Percentiles rank a stretch among this genome's conserved stretches.
Conservation (phyloP, 139 green algal species). For the Chlamydomonas sp. region DNA sequence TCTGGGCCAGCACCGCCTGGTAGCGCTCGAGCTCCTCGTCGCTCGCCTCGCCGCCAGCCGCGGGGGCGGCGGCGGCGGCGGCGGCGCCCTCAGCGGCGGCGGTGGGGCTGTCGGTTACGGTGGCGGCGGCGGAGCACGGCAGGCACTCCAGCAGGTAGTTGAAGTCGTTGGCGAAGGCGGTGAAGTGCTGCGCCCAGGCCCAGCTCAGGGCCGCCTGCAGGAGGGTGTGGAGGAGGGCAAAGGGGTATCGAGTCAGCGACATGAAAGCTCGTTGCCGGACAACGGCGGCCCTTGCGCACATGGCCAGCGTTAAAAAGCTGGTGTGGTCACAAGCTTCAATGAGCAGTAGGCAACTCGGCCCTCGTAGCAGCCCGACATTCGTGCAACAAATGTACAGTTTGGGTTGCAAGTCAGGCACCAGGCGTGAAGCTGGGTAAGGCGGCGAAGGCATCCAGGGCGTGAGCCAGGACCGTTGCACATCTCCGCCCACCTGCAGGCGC, state of each 20-base stretch:
- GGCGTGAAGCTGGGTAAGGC: too few relatives aligned
- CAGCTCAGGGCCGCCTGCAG: constrained; percentile 25
- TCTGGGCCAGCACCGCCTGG: constrained; percentile 17
- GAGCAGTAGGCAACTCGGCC: too few relatives aligned
- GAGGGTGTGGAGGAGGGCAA: not conserved
- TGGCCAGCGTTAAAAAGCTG: too few relatives aligned
- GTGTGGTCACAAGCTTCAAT: too few relatives aligned
- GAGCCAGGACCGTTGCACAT: not conserved
- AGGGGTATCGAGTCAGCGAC: not conserved
- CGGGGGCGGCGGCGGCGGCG: not conserved
- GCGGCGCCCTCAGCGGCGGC: not conserved
- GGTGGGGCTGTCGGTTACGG: not conserved
- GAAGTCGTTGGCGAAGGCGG: constrained; percentile 26
- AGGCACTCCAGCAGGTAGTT: constrained; percentile 31
- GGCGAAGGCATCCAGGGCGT: too few relatives aligned
- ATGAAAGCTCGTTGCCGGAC: not conserved
- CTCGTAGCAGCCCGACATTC: too few relatives aligned
- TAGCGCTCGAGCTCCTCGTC: constrained; percentile 8
- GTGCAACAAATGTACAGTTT: too few relatives aligned
- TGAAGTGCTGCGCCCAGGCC: constrained; percentile 42
- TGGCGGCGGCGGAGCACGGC: not conserved
- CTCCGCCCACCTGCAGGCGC: constrained; percentile 11
- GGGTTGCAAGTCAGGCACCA: too few relatives aligned
- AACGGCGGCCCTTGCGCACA: not conserved
- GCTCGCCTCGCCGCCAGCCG: not conserved